Evolutionary conservation across 352 stramenopile species (phyloP), one percentile per base, ranked within the genome.

Genomic region (Pythium plurisporium): DNA sequence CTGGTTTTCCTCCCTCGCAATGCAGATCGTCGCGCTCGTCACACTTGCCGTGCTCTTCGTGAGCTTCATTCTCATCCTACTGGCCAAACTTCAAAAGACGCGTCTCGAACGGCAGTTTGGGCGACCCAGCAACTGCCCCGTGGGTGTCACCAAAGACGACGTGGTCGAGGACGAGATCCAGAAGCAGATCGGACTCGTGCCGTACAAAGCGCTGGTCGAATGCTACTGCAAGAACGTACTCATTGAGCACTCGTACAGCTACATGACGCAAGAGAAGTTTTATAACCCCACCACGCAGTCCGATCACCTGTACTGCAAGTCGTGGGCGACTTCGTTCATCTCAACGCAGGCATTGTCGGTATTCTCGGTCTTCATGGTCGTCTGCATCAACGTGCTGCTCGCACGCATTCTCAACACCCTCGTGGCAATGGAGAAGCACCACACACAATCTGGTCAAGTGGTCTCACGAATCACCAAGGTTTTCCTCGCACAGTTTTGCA

Each of bases 401-500:
- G 75, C 79, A 4, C 67, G 75, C 0, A 75, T 91, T 50, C 65
- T 91, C 26, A 79, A 87, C 41, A 77, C 67, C 11, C 74, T 91
- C 26, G 84, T 94, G 5, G 67, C 57, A 7, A 65, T 91, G 53
- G 81, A 94, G 47, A 89, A 89, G 36, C 82, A 91, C 48, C 83
- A 94, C 58, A 94, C 83, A 7, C 64, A 82, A 41, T 89, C 81
- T 1, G 82, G 57, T n/a, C 67, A 82, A 12, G 73, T 94, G 4
- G 77, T 89, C 2, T 90, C 81, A 8, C 76, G 69, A 10, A 76
- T 94, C 26, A 87, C 55, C 33, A 94, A 94, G 48, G 72, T 91
- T 19, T 91, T 91, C 45, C 48, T 89, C 23, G 74, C 79, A 15
- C 81, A 94, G 59, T 89, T 94, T 53, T 91, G 72, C 67, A 94